phyloP scores from a whole-genome alignment of 2,329 filamentous ascomycete genomes.

The Dryadomyces quercivorus region DNA sequence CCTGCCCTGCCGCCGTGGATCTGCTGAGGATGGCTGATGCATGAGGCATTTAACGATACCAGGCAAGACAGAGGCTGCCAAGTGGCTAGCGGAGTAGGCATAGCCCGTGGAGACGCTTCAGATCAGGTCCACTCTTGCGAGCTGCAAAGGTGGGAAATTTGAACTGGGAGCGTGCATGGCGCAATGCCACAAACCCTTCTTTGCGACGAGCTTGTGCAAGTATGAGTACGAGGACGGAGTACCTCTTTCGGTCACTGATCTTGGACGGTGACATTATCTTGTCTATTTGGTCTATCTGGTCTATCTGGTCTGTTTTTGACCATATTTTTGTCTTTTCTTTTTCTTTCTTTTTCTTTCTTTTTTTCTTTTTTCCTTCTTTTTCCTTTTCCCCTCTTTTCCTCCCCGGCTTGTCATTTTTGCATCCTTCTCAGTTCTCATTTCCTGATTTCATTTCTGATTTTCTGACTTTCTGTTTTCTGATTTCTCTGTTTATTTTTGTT shows the following conservation, averaged over 20 bases:
- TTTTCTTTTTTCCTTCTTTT: background rate
- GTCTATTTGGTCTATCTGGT: background rate
- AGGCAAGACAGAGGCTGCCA: constrained; percentile 7
- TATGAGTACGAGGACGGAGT: background rate
- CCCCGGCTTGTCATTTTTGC: background rate
- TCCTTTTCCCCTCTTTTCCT: background rate
- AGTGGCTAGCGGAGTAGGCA: constrained; percentile 5
- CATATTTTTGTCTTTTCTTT: background rate
- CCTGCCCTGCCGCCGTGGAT: background rate
- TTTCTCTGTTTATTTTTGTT: background rate
- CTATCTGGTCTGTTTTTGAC: too few species aligned
- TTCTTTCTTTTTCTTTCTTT: background rate
- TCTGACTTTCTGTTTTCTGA: background rate
- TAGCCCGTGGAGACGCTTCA: background rate
- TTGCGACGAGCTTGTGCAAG: background rate
- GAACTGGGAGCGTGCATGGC: constrained; percentile 5
- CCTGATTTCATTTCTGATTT: background rate
- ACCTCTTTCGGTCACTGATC: background rate
- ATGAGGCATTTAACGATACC: constrained; percentile 9
- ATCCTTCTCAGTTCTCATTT: background rate
- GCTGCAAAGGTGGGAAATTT: constrained; percentile 4
- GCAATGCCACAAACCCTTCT: background rate
- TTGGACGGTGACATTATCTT: too few species aligned
- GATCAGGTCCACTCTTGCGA: constrained; percentile 4
- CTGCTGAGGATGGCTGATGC: background rate